Base-by-base conservation (phyloP, 2,329 filamentous ascomycete species). In the Clarireedia homoeocarpa region DNA sequence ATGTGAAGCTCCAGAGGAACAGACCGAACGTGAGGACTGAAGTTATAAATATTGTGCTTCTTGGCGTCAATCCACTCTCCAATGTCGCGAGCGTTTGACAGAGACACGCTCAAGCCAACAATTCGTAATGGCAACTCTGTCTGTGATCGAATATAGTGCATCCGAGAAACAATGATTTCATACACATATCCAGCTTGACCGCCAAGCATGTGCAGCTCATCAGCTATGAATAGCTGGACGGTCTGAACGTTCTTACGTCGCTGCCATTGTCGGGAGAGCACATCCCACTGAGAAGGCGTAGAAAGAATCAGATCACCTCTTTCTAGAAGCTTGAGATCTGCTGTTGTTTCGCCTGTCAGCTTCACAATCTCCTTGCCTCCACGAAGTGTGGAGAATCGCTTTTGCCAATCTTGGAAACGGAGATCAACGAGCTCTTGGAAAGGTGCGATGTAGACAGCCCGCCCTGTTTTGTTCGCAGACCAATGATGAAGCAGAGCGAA, bases 11-110 rank as follows among this genome's bases (percentile, higher is more conserved):
- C 92, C 34, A 99, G 76, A 23, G 92, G 91, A 17, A 96, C 84
- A 1, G 91, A 88, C 56, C 95, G 86, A 59, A 92, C 85, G 67
- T 92, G 87, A 2, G 94, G 94, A 65, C 90, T 96, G 75, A 99
- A 99, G 74, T 99, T 99, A 79, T 92, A 99, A 61, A 96, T 96
- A 49, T 94, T 95, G 70, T 99, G 94, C 76, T 96, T 97, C 71
- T 85, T 95, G 6, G 92, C 94, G 63, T 95, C 94, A 63, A 99
- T 91, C 94, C 94, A 99, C 73, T 96, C 94, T 51, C 92, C 92
- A 65, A 99, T 82, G 66, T 99, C 94, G 58, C 91, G 83, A 50
- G 92, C 91, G 69, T 96, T 97, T 5, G 94, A 86, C 23, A 99
- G 78, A 24, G 94, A 95, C 27, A 96, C 94, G 68, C 90, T 91